A percentile compares a stretch with the other conserved stretches of the same genome.
These are phyloP conservation scores for Malassezia dermatis DNA, from an alignment of 1,284 basidiomycete genomes.

Conservation along the genomic window DNA sequence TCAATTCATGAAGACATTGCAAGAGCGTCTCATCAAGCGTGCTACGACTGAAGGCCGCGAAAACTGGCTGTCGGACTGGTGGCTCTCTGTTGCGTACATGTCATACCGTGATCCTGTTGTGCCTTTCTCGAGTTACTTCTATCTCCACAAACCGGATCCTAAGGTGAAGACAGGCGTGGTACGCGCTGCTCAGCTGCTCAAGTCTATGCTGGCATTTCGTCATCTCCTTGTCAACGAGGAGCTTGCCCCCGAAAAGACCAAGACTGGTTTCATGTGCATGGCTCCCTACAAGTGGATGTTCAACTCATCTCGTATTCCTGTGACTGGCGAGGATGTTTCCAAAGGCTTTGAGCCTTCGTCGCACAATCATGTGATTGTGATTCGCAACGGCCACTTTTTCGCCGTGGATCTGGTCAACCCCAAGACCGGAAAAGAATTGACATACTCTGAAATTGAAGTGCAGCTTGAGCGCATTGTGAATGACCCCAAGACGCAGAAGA, in stretches of 20 bases:
- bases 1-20: slow-evolving; percentile 64
- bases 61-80: slow-evolving; percentile 93
- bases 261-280: slow-evolving; percentile 77
- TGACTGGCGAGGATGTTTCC: slow-evolving; percentile 71
- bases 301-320: slow-evolving; percentile 78
- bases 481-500: slow-evolving; percentile 56
- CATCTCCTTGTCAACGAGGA: slow-evolving; percentile 51
- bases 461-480: slow-evolving; percentile 73
- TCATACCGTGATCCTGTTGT: slow-evolving; percentile 68
- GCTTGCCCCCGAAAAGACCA: slow-evolving; percentile 81
- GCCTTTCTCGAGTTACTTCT: slow-evolving; percentile 91
- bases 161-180: slow-evolving; percentile 26
- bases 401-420: slow-evolving; percentile 55
- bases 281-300: slow-evolving; percentile 95
- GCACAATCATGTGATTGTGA: slow-evolving; percentile 79
- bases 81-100: slow-evolving; percentile 74
- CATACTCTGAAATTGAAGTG: slow-evolving; percentile 66
- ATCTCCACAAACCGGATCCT: slow-evolving; percentile 64
- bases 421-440: slow-evolving; percentile 57
- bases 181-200: slow-evolving; percentile 39
- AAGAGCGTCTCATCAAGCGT: slow-evolving; percentile 65
- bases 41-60: slow-evolving; percentile 53
- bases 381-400: slow-evolving; percentile 87
- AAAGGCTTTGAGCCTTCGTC: slow-evolving; percentile 64
- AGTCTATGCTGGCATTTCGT: slow-evolving; percentile 44